Evolutionary conservation across 805 yeast genomes (phyloP).

Genomic region (Saccharomycopsis olivae): DNA sequence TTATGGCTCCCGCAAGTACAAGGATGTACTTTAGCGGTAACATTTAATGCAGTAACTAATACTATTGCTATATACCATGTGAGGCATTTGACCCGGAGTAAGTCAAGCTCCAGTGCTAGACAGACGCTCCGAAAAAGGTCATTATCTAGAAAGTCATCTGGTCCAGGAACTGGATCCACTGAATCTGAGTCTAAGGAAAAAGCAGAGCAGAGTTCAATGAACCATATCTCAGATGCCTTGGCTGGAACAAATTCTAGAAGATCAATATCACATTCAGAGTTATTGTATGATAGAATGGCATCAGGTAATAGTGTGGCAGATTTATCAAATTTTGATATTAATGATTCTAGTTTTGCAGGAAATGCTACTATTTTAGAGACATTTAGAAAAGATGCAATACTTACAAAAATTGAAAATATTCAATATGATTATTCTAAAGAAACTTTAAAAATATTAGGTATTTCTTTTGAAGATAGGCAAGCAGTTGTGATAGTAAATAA

Average conservation of each 20-base stretch:
- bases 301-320: constrained; percentile 28
- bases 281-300: constrained; percentile 35
- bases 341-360: constrained; percentile 12
- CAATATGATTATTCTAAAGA: constrained; percentile 24
- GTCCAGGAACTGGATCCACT: not conserved
- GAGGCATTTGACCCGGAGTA: constrained; percentile 26
- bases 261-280: constrained; percentile 29
- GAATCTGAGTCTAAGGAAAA: not conserved
- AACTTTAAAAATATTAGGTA: constrained; percentile 27
- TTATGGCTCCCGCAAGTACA: constrained; percentile 40
- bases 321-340: constrained; percentile 22
- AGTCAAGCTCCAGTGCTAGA: constrained; percentile 3
- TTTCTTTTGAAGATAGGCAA: constrained; percentile 45
- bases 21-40: constrained; percentile 39
- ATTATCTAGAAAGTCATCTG: constrained; percentile 17
- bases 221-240: not conserved
- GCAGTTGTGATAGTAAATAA: constrained; percentile 46
- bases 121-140: constrained; percentile 20
- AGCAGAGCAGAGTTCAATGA: not conserved
- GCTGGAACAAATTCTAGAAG: constrained; percentile 21
- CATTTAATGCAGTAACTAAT: constrained; percentile 38
- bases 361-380: not conserved
- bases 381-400: constrained; percentile 51
- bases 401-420: constrained; percentile 44
- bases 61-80: constrained; percentile 46